Percentiles rank a stretch among this genome's conserved stretches.
These are phyloP conservation scores for Strobilomyces echinocephalus DNA, from an alignment of 768 basidiomycete species.

Conservation along the genomic window DNA sequence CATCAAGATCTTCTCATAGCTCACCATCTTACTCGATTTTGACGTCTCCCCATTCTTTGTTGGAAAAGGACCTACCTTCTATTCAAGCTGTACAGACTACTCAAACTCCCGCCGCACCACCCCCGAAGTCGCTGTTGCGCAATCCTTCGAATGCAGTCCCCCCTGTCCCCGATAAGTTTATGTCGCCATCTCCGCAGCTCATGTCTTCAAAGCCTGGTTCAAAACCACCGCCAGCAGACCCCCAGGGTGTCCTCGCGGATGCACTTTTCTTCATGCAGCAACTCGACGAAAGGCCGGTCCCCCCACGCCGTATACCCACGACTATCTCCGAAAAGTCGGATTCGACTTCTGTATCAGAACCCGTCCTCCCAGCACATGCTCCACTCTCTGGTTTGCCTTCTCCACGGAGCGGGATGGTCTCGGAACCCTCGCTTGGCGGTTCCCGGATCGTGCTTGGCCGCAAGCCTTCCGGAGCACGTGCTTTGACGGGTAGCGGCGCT, in stretches of 20 bases:
- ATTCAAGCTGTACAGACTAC: conserved; percentile 28
- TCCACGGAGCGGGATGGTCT: conserved; percentile 23
- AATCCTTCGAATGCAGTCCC: conserved; percentile 17
- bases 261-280: conserved; percentile 70
- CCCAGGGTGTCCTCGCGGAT: conserved; percentile 46
- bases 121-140: conserved; percentile 14
- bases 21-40: conserved; percentile 30
- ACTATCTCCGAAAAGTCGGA: conserved; percentile 44
- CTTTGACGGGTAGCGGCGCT: conserved; percentile 33
- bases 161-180: conserved; percentile 26
- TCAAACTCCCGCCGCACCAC: conserved; percentile 6
- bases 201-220: conserved; percentile 23
- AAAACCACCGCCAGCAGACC: conserved; percentile 23
- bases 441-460: conserved; percentile 43
- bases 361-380: conserved; percentile 14
- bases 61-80: conserved; percentile 32
- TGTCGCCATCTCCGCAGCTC: conserved; percentile 13
- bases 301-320: conserved; percentile 39
- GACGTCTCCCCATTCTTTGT: conserved; percentile 34
- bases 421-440: conserved; percentile 36
- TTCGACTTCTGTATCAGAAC: conserved; percentile 29
- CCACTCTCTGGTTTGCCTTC: conserved; percentile 23
- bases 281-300: conserved; percentile 33
- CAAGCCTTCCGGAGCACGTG: conserved; percentile 84
- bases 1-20: conserved; percentile 19